A percentile compares a stretch with the other conserved stretches of the same genome.
phyloP scores from a whole-genome alignment of 2,329 filamentous ascomycete genomes.

The Hypoxylon sp. region DNA sequence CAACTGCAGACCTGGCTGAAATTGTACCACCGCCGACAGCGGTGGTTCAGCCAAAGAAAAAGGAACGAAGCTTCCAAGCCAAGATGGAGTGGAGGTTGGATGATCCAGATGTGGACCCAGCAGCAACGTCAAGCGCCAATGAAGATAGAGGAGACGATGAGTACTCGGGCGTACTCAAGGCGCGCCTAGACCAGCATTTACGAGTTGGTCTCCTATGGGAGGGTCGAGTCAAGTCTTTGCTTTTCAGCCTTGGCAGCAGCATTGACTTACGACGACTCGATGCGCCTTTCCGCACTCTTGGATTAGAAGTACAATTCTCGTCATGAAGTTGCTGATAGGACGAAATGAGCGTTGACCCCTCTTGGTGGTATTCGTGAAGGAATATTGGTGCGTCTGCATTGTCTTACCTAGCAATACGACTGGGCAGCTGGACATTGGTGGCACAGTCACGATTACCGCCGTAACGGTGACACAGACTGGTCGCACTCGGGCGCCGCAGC shows the following conservation, averaged over 20 bases:
- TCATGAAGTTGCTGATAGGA: conserved; percentile 65
- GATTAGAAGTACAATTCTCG: conserved; percentile 86
- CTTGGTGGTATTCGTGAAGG: not conserved
- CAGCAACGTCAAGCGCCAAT: conserved; percentile 44
- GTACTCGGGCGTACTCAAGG: conserved; percentile 89
- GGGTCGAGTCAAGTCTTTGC: conserved; percentile 88
- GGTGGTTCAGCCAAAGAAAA: conserved; percentile 43
- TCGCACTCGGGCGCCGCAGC: not conserved
- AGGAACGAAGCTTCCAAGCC: conserved; percentile 66
- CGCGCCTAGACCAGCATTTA: conserved; percentile 89
- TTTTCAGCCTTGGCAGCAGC: conserved; percentile 91
- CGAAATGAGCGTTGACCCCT: conserved; percentile 11
- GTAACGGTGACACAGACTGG: not conserved
- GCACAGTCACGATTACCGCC: conserved; percentile 7
- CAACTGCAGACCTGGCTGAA: conserved; percentile 33
- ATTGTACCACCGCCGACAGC: conserved; percentile 25
- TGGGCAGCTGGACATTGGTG: conserved; percentile 11
- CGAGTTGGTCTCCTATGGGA: conserved; percentile 92
- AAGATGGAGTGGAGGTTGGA: conserved; percentile 67
- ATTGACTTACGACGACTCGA: conserved; percentile 84
- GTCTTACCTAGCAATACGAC: not conserved
- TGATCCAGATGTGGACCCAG: conserved; percentile 55
- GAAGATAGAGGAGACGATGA: conserved; percentile 68
- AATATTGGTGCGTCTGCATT: conserved; percentile 1
- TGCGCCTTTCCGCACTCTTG: conserved; percentile 82